Percentiles rank a stretch among this genome's conserved stretches.
Conservation (phyloP, 78 protist species). For the Diacronema lutheri region DNA sequence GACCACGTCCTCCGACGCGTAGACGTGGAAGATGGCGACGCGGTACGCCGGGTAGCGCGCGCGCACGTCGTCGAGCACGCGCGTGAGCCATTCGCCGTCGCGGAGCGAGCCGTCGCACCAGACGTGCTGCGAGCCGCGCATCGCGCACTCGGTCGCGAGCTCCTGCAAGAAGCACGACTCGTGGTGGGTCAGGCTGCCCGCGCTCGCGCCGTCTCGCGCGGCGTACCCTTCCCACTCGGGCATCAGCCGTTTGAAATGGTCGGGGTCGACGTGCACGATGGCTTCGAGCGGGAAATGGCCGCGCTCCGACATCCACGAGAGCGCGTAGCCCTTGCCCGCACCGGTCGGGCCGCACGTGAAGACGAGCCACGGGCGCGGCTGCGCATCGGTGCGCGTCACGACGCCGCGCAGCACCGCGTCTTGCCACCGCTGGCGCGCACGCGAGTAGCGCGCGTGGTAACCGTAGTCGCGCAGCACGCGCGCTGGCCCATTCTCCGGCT, state of each 20-base stretch:
- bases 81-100: background rate
- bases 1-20: background rate
- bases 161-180: background rate
- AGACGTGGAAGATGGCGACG: conserved; percentile 10
- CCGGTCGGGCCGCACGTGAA: conserved; percentile 18
- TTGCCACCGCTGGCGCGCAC: background rate
- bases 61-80: background rate
- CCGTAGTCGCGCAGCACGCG: background rate
- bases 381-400: background rate
- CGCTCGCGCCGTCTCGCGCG: background rate
- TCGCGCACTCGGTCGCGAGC: conserved; percentile 4
- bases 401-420: background rate
- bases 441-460: background rate
- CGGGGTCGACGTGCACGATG: conserved; percentile 20
- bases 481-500: no score
- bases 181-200: background rate
- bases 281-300: conserved; percentile 2
- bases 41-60: background rate
- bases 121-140: background rate
- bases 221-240: conserved; percentile 16
- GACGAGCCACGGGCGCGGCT: background rate
- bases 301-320: background rate
- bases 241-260: background rate
- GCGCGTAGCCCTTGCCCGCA: conserved; percentile 10
- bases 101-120: conserved; percentile 30